A percentile compares a stretch with the other conserved stretches of the same genome.
Conservation (phyloP, 2,329 filamentous ascomycete species). For the Botrytis cinerea region DNA sequence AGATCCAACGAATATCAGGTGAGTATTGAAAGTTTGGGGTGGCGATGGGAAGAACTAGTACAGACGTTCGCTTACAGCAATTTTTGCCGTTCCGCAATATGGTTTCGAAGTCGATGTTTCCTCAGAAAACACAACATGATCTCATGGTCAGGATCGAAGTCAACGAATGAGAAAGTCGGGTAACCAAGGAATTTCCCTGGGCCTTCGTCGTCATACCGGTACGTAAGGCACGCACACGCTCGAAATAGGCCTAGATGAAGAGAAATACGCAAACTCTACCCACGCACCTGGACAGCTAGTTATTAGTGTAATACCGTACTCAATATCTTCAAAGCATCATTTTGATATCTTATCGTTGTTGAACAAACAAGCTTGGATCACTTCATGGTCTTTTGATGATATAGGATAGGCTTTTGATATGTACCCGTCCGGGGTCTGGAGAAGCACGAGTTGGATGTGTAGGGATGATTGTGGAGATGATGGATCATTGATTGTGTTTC, state of each 20-base stretch:
- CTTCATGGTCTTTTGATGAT: background rate
- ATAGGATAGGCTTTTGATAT: constrained; percentile 11
- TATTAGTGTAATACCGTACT: background rate
- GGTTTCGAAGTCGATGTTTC: constrained; percentile 9
- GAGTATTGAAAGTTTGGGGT: background rate
- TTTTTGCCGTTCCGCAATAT: constrained; percentile 14
- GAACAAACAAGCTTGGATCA: constrained; percentile 21
- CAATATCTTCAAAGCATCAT: background rate
- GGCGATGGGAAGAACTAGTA: constrained; percentile 1
- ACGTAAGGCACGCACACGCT: constrained; percentile 10
- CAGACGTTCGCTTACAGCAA: background rate
- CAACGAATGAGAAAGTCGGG: background rate
- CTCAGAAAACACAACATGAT: constrained; percentile 8
- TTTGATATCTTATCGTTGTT: constrained; percentile 4
- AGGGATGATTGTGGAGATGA: constrained; percentile 14
- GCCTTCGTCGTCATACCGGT: constrained; percentile 4
- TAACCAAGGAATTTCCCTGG: background rate
- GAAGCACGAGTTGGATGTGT: constrained; percentile 6
- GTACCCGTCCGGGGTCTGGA: constrained; percentile 25
- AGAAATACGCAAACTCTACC: constrained; percentile 4
- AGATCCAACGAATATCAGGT: constrained; percentile 15
- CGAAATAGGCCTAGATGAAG: constrained; percentile 2
- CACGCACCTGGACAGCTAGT: constrained; percentile 16
- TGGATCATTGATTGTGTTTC: background rate
- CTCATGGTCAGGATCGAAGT: background rate